These are phyloP conservation scores for Pseudogymnoascus sp. DNA, from an alignment of 2,329 filamentous ascomycete genomes.

Conservation along the genomic window DNA sequence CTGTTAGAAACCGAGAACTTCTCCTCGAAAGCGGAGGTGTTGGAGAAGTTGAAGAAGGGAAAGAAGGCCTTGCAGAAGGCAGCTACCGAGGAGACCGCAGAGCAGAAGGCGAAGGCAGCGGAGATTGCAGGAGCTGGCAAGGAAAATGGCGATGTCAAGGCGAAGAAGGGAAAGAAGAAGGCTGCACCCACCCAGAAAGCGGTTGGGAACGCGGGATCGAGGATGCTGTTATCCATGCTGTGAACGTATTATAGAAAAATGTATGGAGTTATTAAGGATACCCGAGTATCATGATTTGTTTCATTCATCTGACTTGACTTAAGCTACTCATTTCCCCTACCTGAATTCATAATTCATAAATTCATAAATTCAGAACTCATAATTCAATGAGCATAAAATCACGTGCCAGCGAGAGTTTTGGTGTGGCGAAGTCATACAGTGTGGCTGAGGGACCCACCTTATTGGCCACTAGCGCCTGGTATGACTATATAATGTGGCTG, in stretches of 20 bases:
- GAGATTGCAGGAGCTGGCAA: slow-evolving; percentile 41
- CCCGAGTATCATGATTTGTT: slow-evolving; percentile 1
- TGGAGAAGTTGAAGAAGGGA: slow-evolving; percentile 63
- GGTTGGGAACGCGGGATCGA: slow-evolving; percentile 55
- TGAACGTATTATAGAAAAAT: slow-evolving; percentile 15
- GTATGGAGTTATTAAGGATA: slow-evolving; percentile 8
- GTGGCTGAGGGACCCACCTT: not conserved
- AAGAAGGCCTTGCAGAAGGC: slow-evolving; percentile 64
- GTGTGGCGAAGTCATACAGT: not conserved
- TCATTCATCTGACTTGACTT: not conserved
- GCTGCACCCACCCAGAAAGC: slow-evolving; percentile 33
- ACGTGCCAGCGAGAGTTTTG: not conserved
- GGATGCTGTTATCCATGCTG: slow-evolving; percentile 52
- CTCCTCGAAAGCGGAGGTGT: slow-evolving; percentile 55
- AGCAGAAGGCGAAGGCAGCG: slow-evolving; percentile 40
- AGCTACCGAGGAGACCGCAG: slow-evolving; percentile 48
- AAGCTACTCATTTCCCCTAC: not conserved
- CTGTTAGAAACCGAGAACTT: slow-evolving; percentile 71
- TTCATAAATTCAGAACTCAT: not conserved
- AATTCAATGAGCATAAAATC: not conserved
- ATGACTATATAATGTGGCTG: slow-evolving; percentile 6
- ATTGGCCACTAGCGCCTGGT: not conserved
- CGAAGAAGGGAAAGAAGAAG: slow-evolving; percentile 38
- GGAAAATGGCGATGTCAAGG: slow-evolving; percentile 28
- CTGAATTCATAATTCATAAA: not conserved